Evolutionary conservation across 2,329 filamentous ascomycete genomes (phyloP), one percentile per base, ranked within the genome.

Genomic region (Cercospora sesami): DNA sequence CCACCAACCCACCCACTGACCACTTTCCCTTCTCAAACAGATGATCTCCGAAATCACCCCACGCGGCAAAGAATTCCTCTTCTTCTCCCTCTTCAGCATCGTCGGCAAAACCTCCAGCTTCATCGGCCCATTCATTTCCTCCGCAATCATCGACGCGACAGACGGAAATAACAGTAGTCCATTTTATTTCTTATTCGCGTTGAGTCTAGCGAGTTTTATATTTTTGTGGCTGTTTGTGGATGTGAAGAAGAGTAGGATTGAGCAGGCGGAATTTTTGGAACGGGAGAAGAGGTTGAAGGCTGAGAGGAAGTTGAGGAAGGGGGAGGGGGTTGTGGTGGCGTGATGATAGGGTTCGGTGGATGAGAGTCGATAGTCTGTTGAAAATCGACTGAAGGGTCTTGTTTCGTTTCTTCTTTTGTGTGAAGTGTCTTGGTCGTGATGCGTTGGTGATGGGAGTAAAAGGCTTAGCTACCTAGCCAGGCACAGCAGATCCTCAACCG

Each of bases 21-120:
- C 26, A 26, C 18, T 28, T 12, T 60, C 31, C 9, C 42, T 31
- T 9, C 53, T 16, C 6, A 42, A 60, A 51, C 60, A 74, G 73
- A 89, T 91, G 85, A 91, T 91, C 71, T 87, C 85, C 2, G 89
- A 90, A 72, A 87, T 91, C 2, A 90, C 88, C 0, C 89, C 89
- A 0, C 82, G 87, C 5, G 89, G 89, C 42, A 87, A 90, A 73
- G 89, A 91, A 71, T 90, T 90, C 73, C 79, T 91, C 10, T 91
- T 91, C 81, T 91, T 91, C 82, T 86, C 83, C 58, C 78, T 91
- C 1, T 91, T 91, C 78, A 88, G 85, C 69, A 89, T 91, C 72
- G 85, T 90, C 30, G 88, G 89, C 55, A 91, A 91, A 78, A 89
- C 88, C 0, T 88, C 85, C 7, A 87, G 85, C 0, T 91, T 90